Conservation (phyloP, 73 alveolate genomes). For the Tetrahymena thermophila region DNA sequence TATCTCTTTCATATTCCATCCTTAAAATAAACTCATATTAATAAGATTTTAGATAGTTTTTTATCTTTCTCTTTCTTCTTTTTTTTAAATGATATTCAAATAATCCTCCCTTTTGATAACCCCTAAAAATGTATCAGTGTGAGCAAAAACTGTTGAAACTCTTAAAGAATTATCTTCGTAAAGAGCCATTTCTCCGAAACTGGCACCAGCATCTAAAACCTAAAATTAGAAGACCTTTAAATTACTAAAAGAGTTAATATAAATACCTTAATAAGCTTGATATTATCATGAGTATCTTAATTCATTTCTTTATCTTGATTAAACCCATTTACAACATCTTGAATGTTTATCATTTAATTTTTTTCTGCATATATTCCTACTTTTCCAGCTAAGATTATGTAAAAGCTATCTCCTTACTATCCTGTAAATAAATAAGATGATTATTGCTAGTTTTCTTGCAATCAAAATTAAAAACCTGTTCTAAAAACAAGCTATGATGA, state of each 20-base stretch:
- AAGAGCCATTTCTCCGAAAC: neutral
- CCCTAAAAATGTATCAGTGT: neutral
- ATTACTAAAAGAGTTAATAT: neutral
- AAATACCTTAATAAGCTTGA: neutral
- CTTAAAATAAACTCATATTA: neutral
- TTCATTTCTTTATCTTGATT: neutral
- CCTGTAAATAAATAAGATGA: neutral
- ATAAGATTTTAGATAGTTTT: neutral
- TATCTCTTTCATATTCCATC: neutral
- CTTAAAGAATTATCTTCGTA: neutral
- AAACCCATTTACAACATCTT: neutral
- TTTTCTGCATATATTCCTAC: neutral
- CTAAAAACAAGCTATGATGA: neutral
- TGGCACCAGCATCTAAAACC: neutral
- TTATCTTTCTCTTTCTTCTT: neutral
- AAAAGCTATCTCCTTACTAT: neutral
- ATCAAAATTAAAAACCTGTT: neutral
- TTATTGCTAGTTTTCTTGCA: neutral
- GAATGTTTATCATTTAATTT: neutral
- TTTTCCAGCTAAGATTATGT: neutral
- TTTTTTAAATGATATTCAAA: neutral
- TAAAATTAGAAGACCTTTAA: neutral
- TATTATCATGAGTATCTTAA: neutral
- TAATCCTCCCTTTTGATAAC: neutral
- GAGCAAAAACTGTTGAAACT: neutral